A percentile compares a stretch with the other conserved stretches of the same genome.
Conservation (phyloP, 768 basidiomycete genomes). For the Pulveroboletus sp. region DNA sequence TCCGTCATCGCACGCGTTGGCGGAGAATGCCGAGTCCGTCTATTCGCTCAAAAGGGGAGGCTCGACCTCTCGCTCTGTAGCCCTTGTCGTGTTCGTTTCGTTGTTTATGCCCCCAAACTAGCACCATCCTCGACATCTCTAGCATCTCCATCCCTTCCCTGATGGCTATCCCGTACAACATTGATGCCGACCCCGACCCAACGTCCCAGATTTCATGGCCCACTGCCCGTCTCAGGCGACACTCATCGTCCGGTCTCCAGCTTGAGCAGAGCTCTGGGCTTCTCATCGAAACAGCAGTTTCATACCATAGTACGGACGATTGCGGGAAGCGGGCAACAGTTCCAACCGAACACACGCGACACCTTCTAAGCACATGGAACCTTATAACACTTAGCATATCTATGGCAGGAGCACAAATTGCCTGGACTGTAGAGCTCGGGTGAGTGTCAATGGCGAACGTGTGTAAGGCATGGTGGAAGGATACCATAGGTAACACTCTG, state of each 20-base stretch:
- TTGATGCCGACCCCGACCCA: constrained; percentile 64
- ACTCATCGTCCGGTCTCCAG: constrained; percentile 21
- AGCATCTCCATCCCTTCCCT: constrained; percentile 6
- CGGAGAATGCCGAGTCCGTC: constrained; percentile 27
- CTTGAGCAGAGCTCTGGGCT: constrained; percentile 19
- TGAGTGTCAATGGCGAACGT: constrained; percentile 34
- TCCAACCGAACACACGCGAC: constrained; percentile 23
- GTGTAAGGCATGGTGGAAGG: background rate
- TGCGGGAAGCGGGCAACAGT: constrained; percentile 18
- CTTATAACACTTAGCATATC: constrained; percentile 81
- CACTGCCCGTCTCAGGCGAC: constrained; percentile 35
- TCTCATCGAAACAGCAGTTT: constrained; percentile 17
- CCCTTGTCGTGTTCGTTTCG: background rate
- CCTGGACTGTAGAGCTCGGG: constrained; percentile 96
- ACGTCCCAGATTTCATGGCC: constrained; percentile 80
- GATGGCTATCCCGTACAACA: constrained; percentile 59
- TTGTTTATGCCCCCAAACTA: constrained; percentile 12
- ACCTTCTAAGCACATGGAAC: constrained; percentile 51
- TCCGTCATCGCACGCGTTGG: background rate
- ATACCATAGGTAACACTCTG: constrained; percentile 1
- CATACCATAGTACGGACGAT: constrained; percentile 33
- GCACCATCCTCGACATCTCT: background rate
- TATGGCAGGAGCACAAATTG: constrained; percentile 92
- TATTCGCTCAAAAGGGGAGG: constrained; percentile 14
- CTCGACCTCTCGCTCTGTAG: background rate